phyloP scores from a whole-genome alignment of 179 eudicot genomes.

The Gypsophila paniculata region DNA sequence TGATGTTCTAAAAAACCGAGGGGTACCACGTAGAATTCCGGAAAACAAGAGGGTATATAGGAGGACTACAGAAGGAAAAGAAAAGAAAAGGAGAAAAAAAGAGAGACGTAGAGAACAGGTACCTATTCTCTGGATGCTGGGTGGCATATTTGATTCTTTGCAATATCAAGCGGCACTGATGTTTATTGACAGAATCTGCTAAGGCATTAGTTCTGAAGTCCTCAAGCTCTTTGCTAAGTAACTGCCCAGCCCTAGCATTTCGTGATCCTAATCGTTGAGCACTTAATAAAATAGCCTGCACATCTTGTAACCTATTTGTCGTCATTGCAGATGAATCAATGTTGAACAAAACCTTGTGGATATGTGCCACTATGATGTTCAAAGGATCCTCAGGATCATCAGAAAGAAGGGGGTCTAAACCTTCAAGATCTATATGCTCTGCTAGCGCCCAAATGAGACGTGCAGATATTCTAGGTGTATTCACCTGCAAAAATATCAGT shows the following conservation, averaged over 20 bases:
- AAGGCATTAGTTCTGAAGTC: constrained; percentile 68
- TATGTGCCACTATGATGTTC: constrained; percentile 75
- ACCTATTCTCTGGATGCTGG: constrained; percentile 70
- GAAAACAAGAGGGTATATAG: too few relatives aligned
- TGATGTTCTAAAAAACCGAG: too few relatives aligned
- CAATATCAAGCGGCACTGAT: constrained; percentile 83
- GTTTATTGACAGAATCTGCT: constrained; percentile 95
- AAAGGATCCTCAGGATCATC: constrained; percentile 96
- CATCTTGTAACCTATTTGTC: constrained; percentile 93
- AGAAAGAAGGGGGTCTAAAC: constrained; percentile 90
- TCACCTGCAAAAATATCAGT: constrained; percentile 52
- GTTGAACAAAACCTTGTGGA: constrained; percentile 86
- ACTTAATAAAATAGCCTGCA: constrained; percentile 90
- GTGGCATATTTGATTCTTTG: constrained; percentile 86
- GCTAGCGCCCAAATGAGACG: constrained; percentile 89
- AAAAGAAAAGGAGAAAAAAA: neutral
- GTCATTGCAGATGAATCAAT: constrained; percentile 70
- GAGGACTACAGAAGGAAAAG: neutral
- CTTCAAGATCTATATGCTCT: constrained; percentile 95
- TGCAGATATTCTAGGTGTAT: constrained; percentile 77
- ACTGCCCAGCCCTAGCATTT: constrained; percentile 87
- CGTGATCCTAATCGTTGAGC: constrained; percentile 92
- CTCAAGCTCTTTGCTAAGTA: constrained; percentile 87
- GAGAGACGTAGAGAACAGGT: neutral
- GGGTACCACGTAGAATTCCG: too few relatives aligned